These are phyloP conservation scores for Phytophthora sp. DNA, from an alignment of 352 stramenopile genomes.

Conservation along the genomic window DNA sequence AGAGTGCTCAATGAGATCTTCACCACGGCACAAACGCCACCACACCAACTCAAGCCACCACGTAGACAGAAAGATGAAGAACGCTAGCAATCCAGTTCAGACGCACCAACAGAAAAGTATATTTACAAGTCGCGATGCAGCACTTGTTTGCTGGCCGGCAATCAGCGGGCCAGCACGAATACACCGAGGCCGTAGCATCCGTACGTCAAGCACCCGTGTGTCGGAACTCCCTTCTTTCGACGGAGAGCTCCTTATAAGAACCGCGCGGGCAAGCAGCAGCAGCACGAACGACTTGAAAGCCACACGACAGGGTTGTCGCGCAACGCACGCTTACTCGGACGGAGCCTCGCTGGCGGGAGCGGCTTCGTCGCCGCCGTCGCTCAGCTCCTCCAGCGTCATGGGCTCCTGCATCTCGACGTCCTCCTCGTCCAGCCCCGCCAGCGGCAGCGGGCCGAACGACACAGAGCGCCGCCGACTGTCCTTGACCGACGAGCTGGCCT, in stretches of 20 bases:
- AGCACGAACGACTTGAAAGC: no score
- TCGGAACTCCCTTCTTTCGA: neutral
- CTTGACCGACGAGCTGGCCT: constrained; percentile 30
- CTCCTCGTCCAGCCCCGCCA: constrained; percentile 18
- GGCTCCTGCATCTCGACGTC: constrained; percentile 13
- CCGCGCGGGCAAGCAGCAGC: no score
- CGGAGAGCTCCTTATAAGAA: no score
- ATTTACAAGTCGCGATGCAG: constrained; percentile 1
- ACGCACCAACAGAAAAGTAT: constrained; percentile 8
- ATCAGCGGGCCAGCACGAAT: neutral
- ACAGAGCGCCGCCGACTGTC: constrained; percentile 33
- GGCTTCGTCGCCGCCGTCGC: constrained; percentile 17
- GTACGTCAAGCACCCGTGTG: neutral
- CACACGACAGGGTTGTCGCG: no score
- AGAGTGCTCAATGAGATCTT: no score
- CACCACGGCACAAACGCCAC: no score
- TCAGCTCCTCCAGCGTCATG: constrained; percentile 25
- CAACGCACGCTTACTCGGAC: neutral
- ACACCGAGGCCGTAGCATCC: neutral
- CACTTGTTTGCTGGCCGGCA: neutral
- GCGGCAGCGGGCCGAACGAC: constrained; percentile 34
- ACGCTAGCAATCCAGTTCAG: neutral
- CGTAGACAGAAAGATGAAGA: no score
- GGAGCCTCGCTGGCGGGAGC: neutral
- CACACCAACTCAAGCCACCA: no score